Base-by-base conservation (phyloP, 768 basidiomycete genomes). In the Russula griseocarnosa region DNA sequence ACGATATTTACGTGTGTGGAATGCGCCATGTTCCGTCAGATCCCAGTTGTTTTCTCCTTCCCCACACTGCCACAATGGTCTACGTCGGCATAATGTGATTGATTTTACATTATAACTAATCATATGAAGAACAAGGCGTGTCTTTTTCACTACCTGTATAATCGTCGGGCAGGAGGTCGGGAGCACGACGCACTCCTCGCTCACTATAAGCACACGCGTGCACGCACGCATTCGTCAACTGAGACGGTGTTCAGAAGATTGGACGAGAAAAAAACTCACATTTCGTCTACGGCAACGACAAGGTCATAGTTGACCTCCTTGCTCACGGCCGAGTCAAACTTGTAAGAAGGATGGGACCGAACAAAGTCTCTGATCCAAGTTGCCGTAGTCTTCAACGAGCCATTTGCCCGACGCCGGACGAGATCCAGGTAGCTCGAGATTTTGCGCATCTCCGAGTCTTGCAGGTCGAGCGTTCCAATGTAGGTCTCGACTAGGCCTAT, bases 261-360 rank as follows among this genome's bases (percentile, higher is more conserved):
- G 1, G 26, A 53, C 16, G 44, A 64, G 61, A n/a, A 47, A 64
- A 61, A n/a, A 47, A 81, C 93, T 73, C 74, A 97, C 92, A 98
- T 89, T 74, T 93, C 90, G 72, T 98, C 95, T 7, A 97, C 77
- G 2, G 92, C 91, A 51, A 86, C 80, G 72, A 97, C 79, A 30
- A 99, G 81, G 76, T 99, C 97, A 72, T 95, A 97, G 71, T 94
- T 97, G 71, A 98, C 93, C 75, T 90, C 86, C 70, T 92, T 83
- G 56, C 81, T 88, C 22, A 99, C 92, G 56, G 90, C 88, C n/a
- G 94, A 96, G 76, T 99, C 94, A 55, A 84, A 82, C 74, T 89
- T 87, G 78, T 99, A 99, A n/a, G 78, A 82, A 9, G 95, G 92
- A 74, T 99, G 97, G 1, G 86, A 82, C 28, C 86, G 85, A 49